Percentiles rank a stretch among this genome's conserved stretches.
Conservation (phyloP, 2,329 filamentous ascomycete species). For the Leptographium procerum region DNA sequence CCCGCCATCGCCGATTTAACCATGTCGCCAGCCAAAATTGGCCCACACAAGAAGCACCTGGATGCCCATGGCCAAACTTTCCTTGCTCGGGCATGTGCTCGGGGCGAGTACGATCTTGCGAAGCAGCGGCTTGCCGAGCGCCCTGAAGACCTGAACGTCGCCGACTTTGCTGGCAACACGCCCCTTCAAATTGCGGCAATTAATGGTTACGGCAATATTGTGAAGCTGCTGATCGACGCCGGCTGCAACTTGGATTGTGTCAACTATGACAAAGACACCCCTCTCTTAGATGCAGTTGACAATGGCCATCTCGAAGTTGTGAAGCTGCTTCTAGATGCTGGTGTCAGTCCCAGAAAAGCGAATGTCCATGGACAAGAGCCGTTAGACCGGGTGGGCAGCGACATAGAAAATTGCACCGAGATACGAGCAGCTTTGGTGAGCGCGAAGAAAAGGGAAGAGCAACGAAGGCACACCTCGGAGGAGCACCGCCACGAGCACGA, state of each 20-base stretch:
- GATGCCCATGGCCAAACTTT: conserved; percentile 89
- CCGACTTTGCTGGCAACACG: conserved; percentile 93
- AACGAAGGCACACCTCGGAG: conserved; percentile 44
- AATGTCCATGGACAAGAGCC: conserved; percentile 92
- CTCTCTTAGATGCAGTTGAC: conserved; percentile 89
- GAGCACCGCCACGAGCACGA: conserved; percentile 43
- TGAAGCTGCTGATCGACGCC: conserved; percentile 72
- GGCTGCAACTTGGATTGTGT: conserved; percentile 74
- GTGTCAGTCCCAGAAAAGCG: conserved; percentile 81
- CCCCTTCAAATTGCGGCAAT: conserved; percentile 88
- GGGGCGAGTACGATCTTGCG: conserved; percentile 69
- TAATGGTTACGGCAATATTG: conserved; percentile 76
- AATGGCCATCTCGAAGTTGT: conserved; percentile 89
- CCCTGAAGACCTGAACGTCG: conserved; percentile 77
- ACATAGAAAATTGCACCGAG: conserved; percentile 66
- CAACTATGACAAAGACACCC: conserved; percentile 79
- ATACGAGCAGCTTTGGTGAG: conserved; percentile 60
- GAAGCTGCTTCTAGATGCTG: conserved; percentile 68
- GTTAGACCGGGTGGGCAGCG: conserved; percentile 66
- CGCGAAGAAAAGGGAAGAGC: conserved; percentile 43
- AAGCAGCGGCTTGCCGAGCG: conserved; percentile 65
- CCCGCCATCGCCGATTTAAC: conserved; percentile 46
- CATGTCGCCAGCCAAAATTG: conserved; percentile 57
- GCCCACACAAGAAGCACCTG: conserved; percentile 70
- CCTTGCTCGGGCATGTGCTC: conserved; percentile 79